These are phyloP conservation scores for Geosmithia putterillii DNA, from an alignment of 2,329 filamentous ascomycete genomes.

Conservation along the genomic window DNA sequence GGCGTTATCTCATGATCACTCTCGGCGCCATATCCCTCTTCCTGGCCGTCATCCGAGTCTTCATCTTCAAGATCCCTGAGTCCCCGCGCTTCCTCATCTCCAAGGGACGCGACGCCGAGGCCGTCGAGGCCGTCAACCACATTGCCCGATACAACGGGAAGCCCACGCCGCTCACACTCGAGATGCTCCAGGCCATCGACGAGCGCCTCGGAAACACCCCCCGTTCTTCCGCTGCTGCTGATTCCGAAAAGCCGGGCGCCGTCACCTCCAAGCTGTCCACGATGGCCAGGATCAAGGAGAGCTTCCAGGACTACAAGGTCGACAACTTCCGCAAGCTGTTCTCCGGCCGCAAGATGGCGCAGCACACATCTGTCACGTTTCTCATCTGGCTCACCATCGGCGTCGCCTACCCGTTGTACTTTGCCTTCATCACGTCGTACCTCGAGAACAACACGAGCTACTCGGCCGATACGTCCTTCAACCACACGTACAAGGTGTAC, in stretches of 20 bases:
- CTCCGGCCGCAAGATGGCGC: conserved; percentile 16
- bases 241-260: not conserved
- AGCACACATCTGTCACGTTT: conserved; percentile 22
- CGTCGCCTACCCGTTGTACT: conserved; percentile 33
- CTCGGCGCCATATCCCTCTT: conserved; percentile 25
- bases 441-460: conserved; percentile 22
- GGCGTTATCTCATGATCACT: conserved; percentile 26
- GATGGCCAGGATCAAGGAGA: conserved; percentile 9
- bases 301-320: conserved; percentile 12
- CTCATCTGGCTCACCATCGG: conserved; percentile 30
- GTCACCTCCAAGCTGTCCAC: conserved; percentile 6
- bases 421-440: conserved; percentile 32
- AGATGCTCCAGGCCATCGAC: conserved; percentile 15
- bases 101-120: conserved; percentile 29
- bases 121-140: conserved; percentile 30
- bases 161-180: conserved; percentile 16
- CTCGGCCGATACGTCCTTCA: conserved; percentile 10
- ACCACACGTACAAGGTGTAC: conserved; percentile 20
- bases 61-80: conserved; percentile 27
- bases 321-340: conserved; percentile 19
- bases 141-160: conserved; percentile 23
- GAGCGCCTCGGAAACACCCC: not conserved
- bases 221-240: not conserved
- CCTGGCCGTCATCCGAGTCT: conserved; percentile 25
- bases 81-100: conserved; percentile 28